Percentiles rank a stretch among this genome's conserved stretches.
These are phyloP conservation scores for Drechslera avenae DNA, from an alignment of 2,329 filamentous ascomycete genomes.

Conservation along the genomic window DNA sequence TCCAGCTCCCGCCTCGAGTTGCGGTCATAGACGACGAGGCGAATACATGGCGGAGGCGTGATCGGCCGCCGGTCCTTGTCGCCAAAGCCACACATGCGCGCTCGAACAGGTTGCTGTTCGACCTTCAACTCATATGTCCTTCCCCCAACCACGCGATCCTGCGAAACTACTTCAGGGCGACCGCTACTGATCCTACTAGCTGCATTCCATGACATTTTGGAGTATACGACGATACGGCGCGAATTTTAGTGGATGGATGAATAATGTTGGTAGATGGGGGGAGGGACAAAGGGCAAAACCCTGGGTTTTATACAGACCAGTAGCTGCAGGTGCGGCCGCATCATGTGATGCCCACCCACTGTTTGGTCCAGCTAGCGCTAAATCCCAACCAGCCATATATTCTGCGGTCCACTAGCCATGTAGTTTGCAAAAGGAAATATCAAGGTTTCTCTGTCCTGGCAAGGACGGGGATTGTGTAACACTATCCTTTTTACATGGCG, in stretches of 20 bases:
- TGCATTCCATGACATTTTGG: background rate
- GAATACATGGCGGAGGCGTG: conserved; percentile 90
- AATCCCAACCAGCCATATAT: too few relatives aligned
- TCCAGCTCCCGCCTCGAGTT: conserved; percentile 80
- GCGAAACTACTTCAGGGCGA: background rate
- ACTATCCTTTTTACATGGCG: too few relatives aligned
- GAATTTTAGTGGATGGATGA: background rate
- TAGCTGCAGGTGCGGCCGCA: background rate
- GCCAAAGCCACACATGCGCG: conserved; percentile 98
- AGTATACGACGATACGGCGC: background rate
- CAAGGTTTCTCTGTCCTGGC: too few relatives aligned
- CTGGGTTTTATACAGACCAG: conserved; percentile 1
- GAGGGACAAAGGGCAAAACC: background rate
- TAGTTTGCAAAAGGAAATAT: too few relatives aligned
- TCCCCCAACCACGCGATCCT: background rate
- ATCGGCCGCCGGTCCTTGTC: conserved; percentile 98
- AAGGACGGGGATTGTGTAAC: too few relatives aligned
- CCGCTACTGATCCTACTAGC: background rate
- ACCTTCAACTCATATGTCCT: conserved; percentile 67
- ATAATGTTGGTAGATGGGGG: background rate
- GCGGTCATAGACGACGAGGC: conserved; percentile 77
- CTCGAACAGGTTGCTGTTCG: conserved; percentile 87
- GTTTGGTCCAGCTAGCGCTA: too few relatives aligned
- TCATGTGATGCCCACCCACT: background rate
- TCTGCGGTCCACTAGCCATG: too few relatives aligned